Conservation (phyloP, 2,329 filamentous ascomycete genomes). For the Raffaelea albimanens region DNA sequence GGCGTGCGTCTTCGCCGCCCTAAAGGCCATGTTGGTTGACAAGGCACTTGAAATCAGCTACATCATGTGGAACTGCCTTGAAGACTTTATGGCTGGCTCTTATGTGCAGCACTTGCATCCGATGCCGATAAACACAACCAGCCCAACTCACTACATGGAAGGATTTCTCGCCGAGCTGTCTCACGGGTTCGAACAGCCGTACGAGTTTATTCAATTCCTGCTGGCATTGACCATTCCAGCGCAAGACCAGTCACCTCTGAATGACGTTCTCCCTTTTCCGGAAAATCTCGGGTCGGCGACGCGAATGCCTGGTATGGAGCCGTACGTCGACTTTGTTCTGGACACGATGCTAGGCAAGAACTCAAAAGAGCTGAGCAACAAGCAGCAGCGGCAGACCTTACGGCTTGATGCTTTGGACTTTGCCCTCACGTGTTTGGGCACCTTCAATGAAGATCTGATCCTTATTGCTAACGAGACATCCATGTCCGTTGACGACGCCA, state of each 20-base stretch:
- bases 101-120: conserved; percentile 29
- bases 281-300: conserved; percentile 71
- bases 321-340: conserved; percentile 85
- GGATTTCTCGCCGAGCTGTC: conserved; percentile 66
- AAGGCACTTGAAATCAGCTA: conserved; percentile 61
- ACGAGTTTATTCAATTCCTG: conserved; percentile 73
- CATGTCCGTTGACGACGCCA: conserved; percentile 64
- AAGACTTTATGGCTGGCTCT: conserved; percentile 65
- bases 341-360: conserved; percentile 66
- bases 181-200: conserved; percentile 73
- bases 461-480: conserved; percentile 72
- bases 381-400: conserved; percentile 60
- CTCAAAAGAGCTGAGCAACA: conserved; percentile 43
- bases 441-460: conserved; percentile 91
- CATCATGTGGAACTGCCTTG: conserved; percentile 70
- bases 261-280: conserved; percentile 75
- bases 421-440: conserved; percentile 65
- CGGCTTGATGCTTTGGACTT: conserved; percentile 78
- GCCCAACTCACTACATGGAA: conserved; percentile 38
- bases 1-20: conserved; percentile 72
- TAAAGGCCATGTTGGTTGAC: conserved; percentile 65
- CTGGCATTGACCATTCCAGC: conserved; percentile 62
- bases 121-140: conserved; percentile 17
- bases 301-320: conserved; percentile 74
- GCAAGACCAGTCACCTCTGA: conserved; percentile 48